These are phyloP conservation scores for Pyricularia grisea DNA, from an alignment of 2,329 filamentous ascomycete genomes.

Conservation along the genomic window DNA sequence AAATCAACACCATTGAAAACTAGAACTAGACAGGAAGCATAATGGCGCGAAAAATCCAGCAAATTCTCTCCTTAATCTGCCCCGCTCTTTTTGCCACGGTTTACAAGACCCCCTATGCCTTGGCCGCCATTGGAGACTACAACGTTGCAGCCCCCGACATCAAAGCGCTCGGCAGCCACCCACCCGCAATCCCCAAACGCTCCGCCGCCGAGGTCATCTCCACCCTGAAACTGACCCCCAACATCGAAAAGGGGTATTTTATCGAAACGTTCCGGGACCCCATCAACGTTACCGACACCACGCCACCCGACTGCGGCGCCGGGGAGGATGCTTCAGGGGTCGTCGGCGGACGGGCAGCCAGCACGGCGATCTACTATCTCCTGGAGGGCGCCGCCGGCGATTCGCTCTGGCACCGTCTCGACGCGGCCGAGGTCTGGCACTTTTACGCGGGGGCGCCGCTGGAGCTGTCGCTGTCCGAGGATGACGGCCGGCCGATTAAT, in stretches of 20 bases:
- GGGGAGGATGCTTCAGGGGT: too few species aligned
- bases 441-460: conserved; percentile 43
- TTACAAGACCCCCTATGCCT: too few species aligned
- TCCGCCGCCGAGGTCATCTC: conserved; percentile 15
- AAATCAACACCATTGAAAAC: too few species aligned
- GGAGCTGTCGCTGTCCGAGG: conserved; percentile 29
- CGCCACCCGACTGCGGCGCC: too few species aligned
- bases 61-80: too few species aligned
- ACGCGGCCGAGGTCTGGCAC: conserved; percentile 42
- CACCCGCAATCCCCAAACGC: neutral
- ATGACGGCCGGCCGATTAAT: conserved; percentile 29
- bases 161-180: too few species aligned
- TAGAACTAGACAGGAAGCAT: too few species aligned
- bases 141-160: too few species aligned
- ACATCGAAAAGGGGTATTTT: conserved; percentile 59
- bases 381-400: conserved; percentile 33
- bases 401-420: conserved; percentile 41
- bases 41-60: too few species aligned
- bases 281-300: conserved; percentile 41
- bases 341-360: conserved; percentile 41
- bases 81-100: too few species aligned
- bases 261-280: conserved; percentile 48
- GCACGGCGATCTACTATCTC: conserved; percentile 56
- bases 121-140: too few species aligned
- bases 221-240: conserved; percentile 37